A percentile compares a stretch with the other conserved stretches of the same genome.
Evolutionary conservation across 176 grass and related monocot species (phyloP).

Genomic region (sorghum (Sorghum bicolor)): DNA sequence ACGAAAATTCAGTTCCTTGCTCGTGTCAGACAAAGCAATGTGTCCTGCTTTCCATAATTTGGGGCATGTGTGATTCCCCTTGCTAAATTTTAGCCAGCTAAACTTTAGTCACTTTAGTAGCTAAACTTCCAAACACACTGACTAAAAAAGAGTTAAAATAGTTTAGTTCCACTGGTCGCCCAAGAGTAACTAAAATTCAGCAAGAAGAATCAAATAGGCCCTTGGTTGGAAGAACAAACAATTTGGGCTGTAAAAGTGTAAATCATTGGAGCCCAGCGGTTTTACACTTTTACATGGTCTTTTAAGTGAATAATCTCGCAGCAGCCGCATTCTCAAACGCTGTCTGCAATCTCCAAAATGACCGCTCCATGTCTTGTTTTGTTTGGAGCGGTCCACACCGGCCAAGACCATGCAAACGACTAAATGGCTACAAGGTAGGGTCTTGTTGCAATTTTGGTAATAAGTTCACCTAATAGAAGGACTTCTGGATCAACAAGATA

Average conservation of each 20-base stretch:
- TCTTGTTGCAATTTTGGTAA: not conserved
- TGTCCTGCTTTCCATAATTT: not conserved
- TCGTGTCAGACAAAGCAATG: not conserved
- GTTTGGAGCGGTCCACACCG: not conserved
- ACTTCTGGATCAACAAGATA: not conserved
- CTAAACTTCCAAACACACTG: no score
- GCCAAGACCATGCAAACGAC: not conserved
- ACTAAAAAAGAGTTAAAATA: no score
- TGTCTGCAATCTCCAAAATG: not conserved
- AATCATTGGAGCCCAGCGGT: not conserved
- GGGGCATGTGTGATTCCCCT: no score
- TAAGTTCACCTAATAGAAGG: not conserved
- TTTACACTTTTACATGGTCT: not conserved
- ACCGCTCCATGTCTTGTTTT: not conserved
- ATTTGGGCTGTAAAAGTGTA: not conserved
- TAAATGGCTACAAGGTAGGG: not conserved
- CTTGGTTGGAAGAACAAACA: not conserved
- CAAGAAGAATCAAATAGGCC: no score
- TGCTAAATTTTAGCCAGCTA: no score
- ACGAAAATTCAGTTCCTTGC: not conserved
- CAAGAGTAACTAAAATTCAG: no score
- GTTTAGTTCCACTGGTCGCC: no score
- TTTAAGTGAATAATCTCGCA: not conserved
- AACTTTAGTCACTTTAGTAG: no score
- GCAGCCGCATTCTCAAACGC: no score